Evolutionary conservation across 139 green algal species (phyloP).

Genomic region (Tetradesmus obliquus): DNA sequence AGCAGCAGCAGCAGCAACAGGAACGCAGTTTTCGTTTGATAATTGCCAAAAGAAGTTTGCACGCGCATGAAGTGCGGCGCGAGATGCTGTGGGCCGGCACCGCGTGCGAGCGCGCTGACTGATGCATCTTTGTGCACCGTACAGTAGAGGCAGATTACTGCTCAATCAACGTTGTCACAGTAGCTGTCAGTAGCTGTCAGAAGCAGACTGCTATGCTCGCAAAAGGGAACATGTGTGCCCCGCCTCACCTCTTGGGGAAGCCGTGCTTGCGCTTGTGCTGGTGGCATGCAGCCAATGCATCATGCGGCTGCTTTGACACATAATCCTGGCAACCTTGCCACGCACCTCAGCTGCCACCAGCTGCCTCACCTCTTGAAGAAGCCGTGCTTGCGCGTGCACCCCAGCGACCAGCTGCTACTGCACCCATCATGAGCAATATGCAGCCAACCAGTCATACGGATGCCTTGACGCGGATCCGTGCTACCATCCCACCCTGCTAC

Average conservation of each 20-base stretch:
- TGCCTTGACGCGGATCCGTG: no score
- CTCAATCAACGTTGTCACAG: no score
- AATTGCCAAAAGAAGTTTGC: background rate
- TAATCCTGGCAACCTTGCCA: no score
- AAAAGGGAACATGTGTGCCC: background rate
- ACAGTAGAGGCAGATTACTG: background rate
- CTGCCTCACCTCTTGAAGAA: background rate
- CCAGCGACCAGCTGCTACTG: no score
- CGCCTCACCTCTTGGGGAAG: conserved; percentile 72
- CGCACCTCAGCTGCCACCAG: no score
- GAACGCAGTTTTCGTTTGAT: background rate
- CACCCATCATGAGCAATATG: no score
- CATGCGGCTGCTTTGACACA: no score
- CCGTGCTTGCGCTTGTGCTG: conserved; percentile 36
- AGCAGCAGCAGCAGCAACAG: background rate
- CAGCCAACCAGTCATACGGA: no score
- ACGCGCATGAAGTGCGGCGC: no score
- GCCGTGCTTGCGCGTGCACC: no score
- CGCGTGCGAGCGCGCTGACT: background rate
- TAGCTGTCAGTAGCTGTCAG: no score
- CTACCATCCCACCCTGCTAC: no score
- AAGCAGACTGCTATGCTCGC: background rate
- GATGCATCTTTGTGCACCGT: background rate
- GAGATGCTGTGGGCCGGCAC: background rate
- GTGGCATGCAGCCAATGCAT: background rate